Conservation (phyloP, 2,329 filamentous ascomycete species). For the Arthrobotrys iridis region DNA sequence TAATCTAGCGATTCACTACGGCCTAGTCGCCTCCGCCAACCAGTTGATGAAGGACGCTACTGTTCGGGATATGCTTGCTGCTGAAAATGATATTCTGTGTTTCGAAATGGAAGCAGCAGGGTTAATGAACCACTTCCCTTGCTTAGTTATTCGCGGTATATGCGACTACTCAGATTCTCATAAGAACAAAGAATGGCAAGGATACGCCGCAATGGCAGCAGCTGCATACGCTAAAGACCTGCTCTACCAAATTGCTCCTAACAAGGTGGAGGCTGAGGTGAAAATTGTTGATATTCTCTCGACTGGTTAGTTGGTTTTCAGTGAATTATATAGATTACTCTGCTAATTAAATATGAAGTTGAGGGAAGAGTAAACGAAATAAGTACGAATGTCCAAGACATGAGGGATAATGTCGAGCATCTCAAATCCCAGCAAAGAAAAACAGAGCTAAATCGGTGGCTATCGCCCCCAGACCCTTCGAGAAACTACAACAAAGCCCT, state of each 20-base stretch:
- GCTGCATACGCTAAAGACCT: conserved; percentile 4
- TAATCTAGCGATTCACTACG: conserved; percentile 17
- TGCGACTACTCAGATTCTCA: conserved; percentile 13
- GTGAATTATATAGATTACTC: conserved; percentile 56
- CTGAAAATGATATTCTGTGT: conserved; percentile 1
- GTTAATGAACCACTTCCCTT: conserved; percentile 1
- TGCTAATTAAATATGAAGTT: conserved; percentile 14
- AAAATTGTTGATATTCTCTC: not conserved
- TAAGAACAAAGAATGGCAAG: conserved; percentile 10
- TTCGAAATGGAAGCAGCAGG: conserved; percentile 6
- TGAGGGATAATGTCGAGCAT: not conserved
- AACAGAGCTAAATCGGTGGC: not conserved
- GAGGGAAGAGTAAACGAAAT: not conserved
- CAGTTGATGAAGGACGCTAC: conserved; percentile 19
- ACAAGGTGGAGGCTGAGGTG: not conserved
- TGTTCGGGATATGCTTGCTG: conserved; percentile 8
- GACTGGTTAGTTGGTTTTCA: conserved; percentile 55
- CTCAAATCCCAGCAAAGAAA: not conserved
- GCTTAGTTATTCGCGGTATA: conserved; percentile 1
- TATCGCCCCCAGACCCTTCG: conserved; percentile 59
- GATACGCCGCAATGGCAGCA: not conserved
- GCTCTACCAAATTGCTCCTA: not conserved
- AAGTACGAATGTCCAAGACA: not conserved
- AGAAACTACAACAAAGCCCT: conserved; percentile 60
- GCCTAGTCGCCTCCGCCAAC: conserved; percentile 22